phyloP scores from a whole-genome alignment of 1,284 basidiomycete genomes.

The Ganoderma lucidum region DNA sequence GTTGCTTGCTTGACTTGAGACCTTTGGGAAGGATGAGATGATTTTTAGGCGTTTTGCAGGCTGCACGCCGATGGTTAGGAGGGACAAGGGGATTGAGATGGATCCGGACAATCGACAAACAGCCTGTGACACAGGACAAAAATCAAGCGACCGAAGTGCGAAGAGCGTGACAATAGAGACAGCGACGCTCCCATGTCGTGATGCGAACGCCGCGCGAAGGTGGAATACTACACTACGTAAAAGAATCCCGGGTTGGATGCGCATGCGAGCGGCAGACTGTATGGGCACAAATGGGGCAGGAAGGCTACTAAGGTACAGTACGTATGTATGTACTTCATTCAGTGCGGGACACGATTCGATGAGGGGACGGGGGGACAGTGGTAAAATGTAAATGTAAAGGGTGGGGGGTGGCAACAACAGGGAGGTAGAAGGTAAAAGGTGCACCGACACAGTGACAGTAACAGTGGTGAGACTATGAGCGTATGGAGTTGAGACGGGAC shows the following conservation, averaged over 20 bases:
- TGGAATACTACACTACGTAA: constrained; percentile 41
- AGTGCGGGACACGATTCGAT: constrained; percentile 5
- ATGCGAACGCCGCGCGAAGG: constrained; percentile 17
- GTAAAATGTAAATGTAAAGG: constrained; percentile 26
- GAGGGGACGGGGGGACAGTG: constrained; percentile 10
- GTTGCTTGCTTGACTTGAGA: not conserved
- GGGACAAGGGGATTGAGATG: not conserved
- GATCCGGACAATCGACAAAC: not conserved
- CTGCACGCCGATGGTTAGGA: not conserved
- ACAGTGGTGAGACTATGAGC: constrained; percentile 15
- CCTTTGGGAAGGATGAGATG: not conserved
- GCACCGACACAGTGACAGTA: constrained; percentile 19
- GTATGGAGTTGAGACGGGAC: constrained; percentile 8
- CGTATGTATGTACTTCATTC: constrained; percentile 9
- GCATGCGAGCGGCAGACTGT: constrained; percentile 16
- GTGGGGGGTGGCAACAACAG: constrained; percentile 19
- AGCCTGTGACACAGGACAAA: constrained; percentile 3
- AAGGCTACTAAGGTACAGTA: constrained; percentile 9
- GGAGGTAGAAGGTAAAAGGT: constrained; percentile 4
- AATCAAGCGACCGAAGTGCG: constrained; percentile 27
- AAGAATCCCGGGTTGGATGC: constrained; percentile 32
- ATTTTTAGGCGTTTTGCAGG: not conserved
- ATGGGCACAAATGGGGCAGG: constrained; percentile 10
- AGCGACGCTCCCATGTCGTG: constrained; percentile 5
- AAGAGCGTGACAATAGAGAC: constrained; percentile 24